These are phyloP conservation scores for Aspergillus viridinutans DNA, from an alignment of 2,329 filamentous ascomycete species.

Conservation along the genomic window DNA sequence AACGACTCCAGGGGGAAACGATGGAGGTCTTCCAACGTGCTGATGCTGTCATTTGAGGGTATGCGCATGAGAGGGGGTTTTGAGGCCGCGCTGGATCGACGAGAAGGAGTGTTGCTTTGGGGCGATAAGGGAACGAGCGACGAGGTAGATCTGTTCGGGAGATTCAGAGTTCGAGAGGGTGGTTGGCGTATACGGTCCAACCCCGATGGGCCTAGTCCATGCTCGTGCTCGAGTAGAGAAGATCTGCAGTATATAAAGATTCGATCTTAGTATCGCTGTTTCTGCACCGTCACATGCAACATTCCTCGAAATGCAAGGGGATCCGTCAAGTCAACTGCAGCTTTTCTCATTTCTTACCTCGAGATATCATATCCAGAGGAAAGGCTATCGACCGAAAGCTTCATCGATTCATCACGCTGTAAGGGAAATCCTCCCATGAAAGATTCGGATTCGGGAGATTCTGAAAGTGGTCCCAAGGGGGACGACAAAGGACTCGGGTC, in stretches of 20 bases:
- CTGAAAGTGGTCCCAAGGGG: constrained; percentile 32
- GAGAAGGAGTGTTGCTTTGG: constrained; percentile 68
- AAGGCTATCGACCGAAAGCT: constrained; percentile 73
- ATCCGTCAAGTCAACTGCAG: constrained; percentile 4
- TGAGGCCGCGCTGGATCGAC: constrained; percentile 58
- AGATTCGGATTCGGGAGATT: constrained; percentile 32
- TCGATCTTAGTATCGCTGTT: constrained; percentile 11
- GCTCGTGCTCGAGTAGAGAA: constrained; percentile 81
- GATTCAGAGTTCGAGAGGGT: constrained; percentile 60
- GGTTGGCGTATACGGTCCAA: constrained; percentile 91
- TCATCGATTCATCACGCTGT: constrained; percentile 56
- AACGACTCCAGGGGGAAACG: constrained; percentile 93
- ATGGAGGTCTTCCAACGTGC: constrained; percentile 75
- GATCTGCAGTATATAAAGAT: constrained; percentile 52
- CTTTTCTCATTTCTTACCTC: constrained; percentile 55
- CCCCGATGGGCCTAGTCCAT: constrained; percentile 78
- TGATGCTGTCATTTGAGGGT: constrained; percentile 64
- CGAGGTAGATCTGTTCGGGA: constrained; percentile 59
- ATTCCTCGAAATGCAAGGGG: constrained; percentile 15
- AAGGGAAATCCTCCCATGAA: constrained; percentile 46
- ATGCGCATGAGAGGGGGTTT: constrained; percentile 51
- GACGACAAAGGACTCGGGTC: constrained; percentile 39
- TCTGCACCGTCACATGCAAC: constrained; percentile 4
- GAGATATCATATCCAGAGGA: constrained; percentile 66
- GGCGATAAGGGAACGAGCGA: constrained; percentile 57